Percentiles rank a stretch among this genome's conserved stretches.
phyloP scores from a whole-genome alignment of 306 rosid genomes.

The Acmispon strigosus region DNA sequence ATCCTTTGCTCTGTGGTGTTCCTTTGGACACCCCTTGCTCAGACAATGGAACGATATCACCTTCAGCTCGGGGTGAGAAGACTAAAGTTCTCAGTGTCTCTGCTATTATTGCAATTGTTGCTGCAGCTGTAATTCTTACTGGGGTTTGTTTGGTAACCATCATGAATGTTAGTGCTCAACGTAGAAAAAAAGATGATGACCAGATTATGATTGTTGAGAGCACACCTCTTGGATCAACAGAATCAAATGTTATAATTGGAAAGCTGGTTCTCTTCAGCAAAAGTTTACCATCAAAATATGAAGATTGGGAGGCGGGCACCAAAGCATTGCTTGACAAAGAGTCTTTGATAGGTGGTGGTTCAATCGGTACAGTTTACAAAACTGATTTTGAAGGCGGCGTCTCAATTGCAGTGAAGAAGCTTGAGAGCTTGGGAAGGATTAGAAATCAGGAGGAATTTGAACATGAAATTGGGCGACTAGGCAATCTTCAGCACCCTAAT shows the following conservation, averaged over 20 bases:
- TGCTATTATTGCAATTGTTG: conserved; percentile 83
- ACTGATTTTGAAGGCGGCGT: conserved; percentile 79
- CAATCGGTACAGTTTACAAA: conserved; percentile 83
- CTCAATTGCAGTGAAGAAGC: conserved; percentile 95
- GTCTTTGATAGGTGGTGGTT: conserved; percentile 82
- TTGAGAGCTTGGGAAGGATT: conserved; percentile 84
- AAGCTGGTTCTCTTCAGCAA: conserved; percentile 96
- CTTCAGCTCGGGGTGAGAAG: conserved; percentile 33
- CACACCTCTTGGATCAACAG: conserved; percentile 79
- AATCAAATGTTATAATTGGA: conserved; percentile 75
- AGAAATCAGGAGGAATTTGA: conserved; percentile 94
- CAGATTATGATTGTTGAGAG: conserved; percentile 67
- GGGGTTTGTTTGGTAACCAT: conserved; percentile 86
- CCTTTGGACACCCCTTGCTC: conserved; percentile 75
- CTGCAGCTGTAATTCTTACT: conserved; percentile 75
- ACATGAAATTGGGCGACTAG: conserved; percentile 79
- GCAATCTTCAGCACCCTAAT: conserved; percentile 69
- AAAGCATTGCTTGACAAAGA: conserved; percentile 93
- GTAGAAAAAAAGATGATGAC: conserved; percentile 43
- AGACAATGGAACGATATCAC: conserved; percentile 28
- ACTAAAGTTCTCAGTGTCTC: conserved; percentile 62
- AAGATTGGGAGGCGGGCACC: conserved; percentile 99
- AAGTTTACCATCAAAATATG: conserved; percentile 88
- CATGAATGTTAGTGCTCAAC: conserved; percentile 65
- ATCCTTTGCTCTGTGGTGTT: conserved; percentile 80